These are phyloP conservation scores for Tolypocladium capitatum DNA, from an alignment of 2,329 filamentous ascomycete genomes.

Conservation along the genomic window DNA sequence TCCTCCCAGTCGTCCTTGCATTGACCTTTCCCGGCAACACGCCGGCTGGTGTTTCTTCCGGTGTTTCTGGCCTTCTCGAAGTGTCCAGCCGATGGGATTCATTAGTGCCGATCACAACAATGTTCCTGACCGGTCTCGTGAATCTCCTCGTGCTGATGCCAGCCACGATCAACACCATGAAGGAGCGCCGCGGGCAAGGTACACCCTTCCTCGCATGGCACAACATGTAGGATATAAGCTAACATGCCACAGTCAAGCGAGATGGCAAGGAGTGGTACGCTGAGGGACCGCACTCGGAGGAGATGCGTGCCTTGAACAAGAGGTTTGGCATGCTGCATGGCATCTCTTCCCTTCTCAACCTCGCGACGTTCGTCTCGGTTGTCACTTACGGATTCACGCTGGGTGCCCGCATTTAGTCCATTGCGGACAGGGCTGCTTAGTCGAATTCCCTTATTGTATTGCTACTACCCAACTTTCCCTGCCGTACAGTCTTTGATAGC, in stretches of 20 bases:
- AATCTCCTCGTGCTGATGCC: conserved; percentile 67
- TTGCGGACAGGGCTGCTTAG: conserved; percentile 8
- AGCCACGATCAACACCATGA: conserved; percentile 61
- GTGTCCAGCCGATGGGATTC: conserved; percentile 49
- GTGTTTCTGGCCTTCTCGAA: conserved; percentile 44
- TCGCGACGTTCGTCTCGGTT: conserved; percentile 55
- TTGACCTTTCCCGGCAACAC: conserved; percentile 64
- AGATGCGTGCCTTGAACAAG: conserved; percentile 73
- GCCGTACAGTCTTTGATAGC: background rate
- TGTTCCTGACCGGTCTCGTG: conserved; percentile 54
- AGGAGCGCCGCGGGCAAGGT: conserved; percentile 68
- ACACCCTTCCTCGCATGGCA: conserved; percentile 3
- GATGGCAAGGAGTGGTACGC: conserved; percentile 86
- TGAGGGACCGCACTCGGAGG: conserved; percentile 61
- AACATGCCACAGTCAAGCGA: conserved; percentile 48
- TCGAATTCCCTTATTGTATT: background rate
- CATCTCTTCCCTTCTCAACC: conserved; percentile 65
- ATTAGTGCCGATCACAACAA: conserved; percentile 53
- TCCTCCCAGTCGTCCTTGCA: conserved; percentile 57
- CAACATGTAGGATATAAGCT: conserved; percentile 2
- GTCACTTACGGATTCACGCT: conserved; percentile 69
- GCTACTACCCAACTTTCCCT: background rate
- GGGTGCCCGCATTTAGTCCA: conserved; percentile 43
- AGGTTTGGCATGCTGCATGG: conserved; percentile 71
- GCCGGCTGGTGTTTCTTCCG: conserved; percentile 30